These are phyloP conservation scores for Gastrolobium bilobum DNA, from an alignment of 306 rosid genomes.

Conservation along the genomic window DNA sequence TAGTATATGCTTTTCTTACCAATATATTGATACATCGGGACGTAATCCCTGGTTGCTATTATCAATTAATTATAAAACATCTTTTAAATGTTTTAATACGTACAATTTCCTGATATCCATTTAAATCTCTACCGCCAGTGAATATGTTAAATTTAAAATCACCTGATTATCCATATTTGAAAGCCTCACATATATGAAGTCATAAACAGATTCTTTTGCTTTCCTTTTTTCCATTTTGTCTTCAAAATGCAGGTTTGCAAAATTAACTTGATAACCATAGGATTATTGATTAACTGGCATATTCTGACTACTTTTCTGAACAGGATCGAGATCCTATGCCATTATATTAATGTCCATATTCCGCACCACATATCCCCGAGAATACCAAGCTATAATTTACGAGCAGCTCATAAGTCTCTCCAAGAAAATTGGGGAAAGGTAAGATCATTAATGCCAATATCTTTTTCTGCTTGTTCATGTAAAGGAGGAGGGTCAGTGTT, in stretches of 20 bases:
- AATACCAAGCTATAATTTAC: constrained; percentile 93
- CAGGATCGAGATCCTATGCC: constrained; percentile 93
- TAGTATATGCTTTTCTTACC: constrained; percentile 27
- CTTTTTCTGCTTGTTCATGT: constrained; percentile 10
- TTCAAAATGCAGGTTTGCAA: constrained; percentile 35
- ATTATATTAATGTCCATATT: constrained; percentile 86
- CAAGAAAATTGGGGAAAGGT: constrained; percentile 98
- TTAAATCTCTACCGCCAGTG: neutral
- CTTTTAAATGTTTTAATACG: constrained; percentile 19
- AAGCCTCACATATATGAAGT: neutral
- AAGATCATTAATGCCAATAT: constrained; percentile 36
- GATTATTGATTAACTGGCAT: constrained; percentile 31
- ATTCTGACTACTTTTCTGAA: constrained; percentile 44
- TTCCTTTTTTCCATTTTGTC: neutral
- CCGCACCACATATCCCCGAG: constrained; percentile 93
- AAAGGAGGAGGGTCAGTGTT: neutral
- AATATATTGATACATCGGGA: constrained; percentile 41
- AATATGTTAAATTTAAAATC: constrained; percentile 18
- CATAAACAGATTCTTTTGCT: neutral
- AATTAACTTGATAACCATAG: constrained; percentile 3
- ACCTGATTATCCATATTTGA: neutral
- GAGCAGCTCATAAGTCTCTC: constrained; percentile 82
- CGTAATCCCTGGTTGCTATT: constrained; percentile 5
- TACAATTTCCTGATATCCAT: constrained; percentile 3
- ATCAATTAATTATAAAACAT: constrained; percentile 5